These are phyloP conservation scores for Neurospora africana DNA, from an alignment of 495 filamentous ascomycete species.

Conservation along the genomic window DNA sequence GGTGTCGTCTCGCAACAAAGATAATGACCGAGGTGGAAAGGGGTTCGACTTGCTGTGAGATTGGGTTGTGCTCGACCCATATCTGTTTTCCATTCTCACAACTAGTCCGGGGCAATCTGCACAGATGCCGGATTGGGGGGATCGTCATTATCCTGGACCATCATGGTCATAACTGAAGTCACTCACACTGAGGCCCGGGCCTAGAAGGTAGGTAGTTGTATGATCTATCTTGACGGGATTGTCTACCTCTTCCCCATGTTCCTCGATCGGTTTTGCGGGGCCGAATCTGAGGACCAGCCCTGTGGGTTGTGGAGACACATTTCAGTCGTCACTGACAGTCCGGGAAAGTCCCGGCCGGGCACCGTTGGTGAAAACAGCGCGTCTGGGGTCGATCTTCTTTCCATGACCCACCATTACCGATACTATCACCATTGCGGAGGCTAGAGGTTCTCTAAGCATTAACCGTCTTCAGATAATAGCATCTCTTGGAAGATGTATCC, in stretches of 20 bases:
- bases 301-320: background rate
- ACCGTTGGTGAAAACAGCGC: background rate
- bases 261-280: background rate
- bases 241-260: background rate
- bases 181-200: background rate
- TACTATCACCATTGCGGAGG: background rate
- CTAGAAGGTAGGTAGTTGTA: background rate
- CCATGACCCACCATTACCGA: background rate
- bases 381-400: background rate
- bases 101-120: background rate
- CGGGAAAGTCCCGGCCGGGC: background rate
- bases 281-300: background rate
- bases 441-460: background rate
- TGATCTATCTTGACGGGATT: background rate
- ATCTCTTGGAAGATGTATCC: background rate
- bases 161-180: background rate
- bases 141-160: background rate
- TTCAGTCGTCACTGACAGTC: background rate
- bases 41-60: background rate
- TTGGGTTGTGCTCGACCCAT: too few species aligned
- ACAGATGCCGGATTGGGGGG: background rate
- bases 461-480: background rate
- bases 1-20: background rate
- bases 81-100: background rate
- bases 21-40: background rate